phyloP scores from a whole-genome alignment of 1,139 yeast genomes.

The Geotrichum restrictum region DNA sequence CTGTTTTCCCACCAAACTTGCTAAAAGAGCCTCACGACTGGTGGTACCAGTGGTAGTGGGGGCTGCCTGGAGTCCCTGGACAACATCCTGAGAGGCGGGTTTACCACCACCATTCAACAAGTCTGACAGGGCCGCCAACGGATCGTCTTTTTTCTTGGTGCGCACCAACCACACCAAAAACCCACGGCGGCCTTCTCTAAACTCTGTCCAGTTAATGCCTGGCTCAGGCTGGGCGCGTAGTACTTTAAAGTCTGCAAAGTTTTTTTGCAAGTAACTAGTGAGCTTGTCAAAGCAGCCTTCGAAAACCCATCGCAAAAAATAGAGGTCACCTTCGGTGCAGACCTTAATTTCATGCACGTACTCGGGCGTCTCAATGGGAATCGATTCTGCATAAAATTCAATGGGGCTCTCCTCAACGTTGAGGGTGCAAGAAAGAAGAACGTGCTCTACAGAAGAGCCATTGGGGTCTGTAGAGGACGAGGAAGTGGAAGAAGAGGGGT shows the following conservation, averaged over 20 bases:
- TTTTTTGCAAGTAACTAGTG: conserved; percentile 19
- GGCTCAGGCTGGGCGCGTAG: conserved; percentile 29
- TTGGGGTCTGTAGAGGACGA: neutral
- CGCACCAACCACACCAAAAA: conserved; percentile 29
- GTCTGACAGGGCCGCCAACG: conserved; percentile 20
- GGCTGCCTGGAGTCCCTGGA: no score
- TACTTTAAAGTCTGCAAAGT: conserved; percentile 25
- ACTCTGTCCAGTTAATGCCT: conserved; percentile 31
- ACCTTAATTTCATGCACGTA: conserved; percentile 21
- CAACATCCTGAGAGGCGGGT: neutral
- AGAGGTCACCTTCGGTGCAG: conserved; percentile 28
- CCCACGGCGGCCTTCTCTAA: conserved; percentile 27
- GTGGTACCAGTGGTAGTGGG: conserved; percentile 13
- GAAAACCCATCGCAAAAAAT: conserved; percentile 31
- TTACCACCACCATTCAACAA: conserved; percentile 4
- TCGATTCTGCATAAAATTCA: conserved; percentile 22
- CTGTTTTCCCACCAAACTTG: conserved; percentile 23
- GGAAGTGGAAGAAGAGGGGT: neutral
- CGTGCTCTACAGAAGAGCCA: conserved; percentile 14
- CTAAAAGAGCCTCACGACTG: conserved; percentile 19
- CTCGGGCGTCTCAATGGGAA: conserved; percentile 27
- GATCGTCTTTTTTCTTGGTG: conserved; percentile 17
- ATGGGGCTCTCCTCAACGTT: conserved; percentile 24
- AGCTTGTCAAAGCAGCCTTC: conserved; percentile 25
- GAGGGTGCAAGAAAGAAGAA: conserved; percentile 25